Evolutionary conservation across 805 yeast species (phyloP).

Genomic region (Starmerella lactis-condensi): DNA sequence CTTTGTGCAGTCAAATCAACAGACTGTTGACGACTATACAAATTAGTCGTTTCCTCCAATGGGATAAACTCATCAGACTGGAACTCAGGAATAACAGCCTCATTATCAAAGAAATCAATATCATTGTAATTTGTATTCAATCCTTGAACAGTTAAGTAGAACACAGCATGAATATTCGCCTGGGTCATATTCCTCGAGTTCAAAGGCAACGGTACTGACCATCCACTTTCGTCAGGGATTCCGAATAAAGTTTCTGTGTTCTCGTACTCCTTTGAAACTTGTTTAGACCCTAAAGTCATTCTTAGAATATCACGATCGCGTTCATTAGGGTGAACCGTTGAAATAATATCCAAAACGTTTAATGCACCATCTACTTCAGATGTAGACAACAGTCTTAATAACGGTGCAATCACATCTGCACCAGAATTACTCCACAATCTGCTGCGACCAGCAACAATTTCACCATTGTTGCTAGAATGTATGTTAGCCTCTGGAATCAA

Average conservation of each 20-base stretch:
- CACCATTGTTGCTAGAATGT: no score
- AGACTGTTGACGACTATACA: neutral
- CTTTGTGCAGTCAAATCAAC: conserved; percentile 6
- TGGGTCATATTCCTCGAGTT: conserved; percentile 74
- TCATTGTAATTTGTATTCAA: conserved; percentile 1
- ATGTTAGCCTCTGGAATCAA: conserved; percentile 64
- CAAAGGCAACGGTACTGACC: conserved; percentile 95
- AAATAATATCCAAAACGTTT: conserved; percentile 74
- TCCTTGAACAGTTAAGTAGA: conserved; percentile 47
- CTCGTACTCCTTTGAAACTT: conserved; percentile 63
- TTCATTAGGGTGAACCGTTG: conserved; percentile 70
- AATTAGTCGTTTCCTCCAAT: neutral
- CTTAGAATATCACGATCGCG: conserved; percentile 80
- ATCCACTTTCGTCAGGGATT: conserved; percentile 84
- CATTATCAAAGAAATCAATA: neutral
- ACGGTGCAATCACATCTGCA: conserved; percentile 84
- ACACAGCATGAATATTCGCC: conserved; percentile 88
- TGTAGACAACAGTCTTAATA: conserved; percentile 58
- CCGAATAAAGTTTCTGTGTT: conserved; percentile 82
- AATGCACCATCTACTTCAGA: conserved; percentile 79
- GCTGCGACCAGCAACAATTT: no score
- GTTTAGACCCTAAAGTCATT: conserved; percentile 72
- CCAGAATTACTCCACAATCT: conserved; percentile 59
- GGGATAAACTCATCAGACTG: conserved; percentile 19
- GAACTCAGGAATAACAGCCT: conserved; percentile 6